Conservation (phyloP, 306 rosid genomes). For the Vigna reflexopilosa region DNA sequence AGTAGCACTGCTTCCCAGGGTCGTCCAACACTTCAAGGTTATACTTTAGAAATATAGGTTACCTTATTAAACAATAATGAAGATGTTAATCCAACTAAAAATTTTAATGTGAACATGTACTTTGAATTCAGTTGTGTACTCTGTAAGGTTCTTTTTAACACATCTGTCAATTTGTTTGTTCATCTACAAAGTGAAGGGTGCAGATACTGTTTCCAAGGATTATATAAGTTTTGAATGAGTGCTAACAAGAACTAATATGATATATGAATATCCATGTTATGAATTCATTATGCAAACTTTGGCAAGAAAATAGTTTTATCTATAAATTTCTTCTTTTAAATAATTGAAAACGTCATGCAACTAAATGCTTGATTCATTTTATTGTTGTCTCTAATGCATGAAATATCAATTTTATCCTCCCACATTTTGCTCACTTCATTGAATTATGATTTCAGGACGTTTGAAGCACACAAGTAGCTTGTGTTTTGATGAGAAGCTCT, state of each 20-base stretch:
- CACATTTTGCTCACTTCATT: slow-evolving; percentile 40
- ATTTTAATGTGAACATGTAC: no score
- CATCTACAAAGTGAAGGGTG: no score
- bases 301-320: background rate
- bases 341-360: background rate
- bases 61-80: no score
- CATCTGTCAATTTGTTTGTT: no score
- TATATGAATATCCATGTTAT: background rate
- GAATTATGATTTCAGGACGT: slow-evolving; percentile 58
- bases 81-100: no score
- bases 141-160: no score
- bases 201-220: no score
- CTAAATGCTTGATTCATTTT: slow-evolving; percentile 1
- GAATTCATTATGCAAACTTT: background rate
- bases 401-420: background rate
- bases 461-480: slow-evolving; percentile 63
- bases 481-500: slow-evolving; percentile 88
- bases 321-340: background rate
- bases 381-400: background rate
- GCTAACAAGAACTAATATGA: background rate
- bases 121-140: no score
- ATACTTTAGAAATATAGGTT: no score
- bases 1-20: slow-evolving; percentile 63
- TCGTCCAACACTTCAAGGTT: slow-evolving; percentile 42
- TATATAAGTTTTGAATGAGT: no score